Percentiles rank a stretch among this genome's conserved stretches.
Conservation (phyloP, 805 yeast genomes). For the Saccharomyces paradoxus region DNA sequence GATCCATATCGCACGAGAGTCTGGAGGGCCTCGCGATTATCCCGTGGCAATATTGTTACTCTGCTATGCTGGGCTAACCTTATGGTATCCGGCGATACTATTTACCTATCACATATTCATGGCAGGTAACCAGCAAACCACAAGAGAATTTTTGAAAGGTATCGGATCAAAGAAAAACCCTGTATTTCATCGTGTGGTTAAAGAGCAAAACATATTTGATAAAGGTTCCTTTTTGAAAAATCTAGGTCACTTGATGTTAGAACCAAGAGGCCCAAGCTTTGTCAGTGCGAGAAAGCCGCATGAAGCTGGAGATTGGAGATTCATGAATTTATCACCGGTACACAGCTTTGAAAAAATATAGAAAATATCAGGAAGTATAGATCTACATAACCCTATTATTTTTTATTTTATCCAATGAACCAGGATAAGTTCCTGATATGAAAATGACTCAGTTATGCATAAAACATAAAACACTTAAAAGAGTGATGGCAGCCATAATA, state of each 20-base stretch:
- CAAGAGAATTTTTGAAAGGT: constrained; percentile 59
- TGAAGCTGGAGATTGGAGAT: constrained; percentile 34
- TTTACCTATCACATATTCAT: constrained; percentile 47
- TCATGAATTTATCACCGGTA: constrained; percentile 20
- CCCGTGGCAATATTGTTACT: constrained; percentile 46
- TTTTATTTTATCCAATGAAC: no score
- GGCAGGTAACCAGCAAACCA: constrained; percentile 52
- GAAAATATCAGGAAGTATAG: background rate
- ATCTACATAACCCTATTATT: background rate
- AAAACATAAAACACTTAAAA: no score
- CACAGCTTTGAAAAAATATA: constrained; percentile 12
- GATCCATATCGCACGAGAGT: constrained; percentile 15
- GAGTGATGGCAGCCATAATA: no score
- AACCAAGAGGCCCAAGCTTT: constrained; percentile 34
- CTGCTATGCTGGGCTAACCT: constrained; percentile 37
- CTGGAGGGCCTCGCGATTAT: constrained; percentile 6
- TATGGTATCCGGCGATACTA: constrained; percentile 51
- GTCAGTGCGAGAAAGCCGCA: constrained; percentile 29
- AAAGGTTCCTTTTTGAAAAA: constrained; percentile 28
- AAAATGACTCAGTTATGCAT: no score
- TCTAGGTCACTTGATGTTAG: constrained; percentile 27
- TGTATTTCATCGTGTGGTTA: constrained; percentile 15
- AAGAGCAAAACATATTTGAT: constrained; percentile 33
- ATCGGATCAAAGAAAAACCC: constrained; percentile 32
- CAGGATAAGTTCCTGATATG: no score